phyloP scores from a whole-genome alignment of 345 rosid genomes.

The Gossypium bickii region DNA sequence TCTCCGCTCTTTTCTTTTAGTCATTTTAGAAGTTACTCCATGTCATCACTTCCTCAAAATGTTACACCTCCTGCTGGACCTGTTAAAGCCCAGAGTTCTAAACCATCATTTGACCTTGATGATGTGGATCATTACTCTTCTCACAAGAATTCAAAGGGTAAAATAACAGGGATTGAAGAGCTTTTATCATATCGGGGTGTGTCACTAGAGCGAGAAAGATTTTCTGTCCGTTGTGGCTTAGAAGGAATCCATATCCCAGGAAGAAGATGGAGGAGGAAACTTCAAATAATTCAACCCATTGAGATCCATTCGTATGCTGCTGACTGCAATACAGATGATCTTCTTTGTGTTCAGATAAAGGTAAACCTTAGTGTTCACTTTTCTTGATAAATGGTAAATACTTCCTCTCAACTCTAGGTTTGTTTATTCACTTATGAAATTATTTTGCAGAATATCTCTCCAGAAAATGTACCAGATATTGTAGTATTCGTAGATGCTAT shows the following conservation, averaged over 20 bases:
- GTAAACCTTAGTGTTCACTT: slow-evolving; percentile 23
- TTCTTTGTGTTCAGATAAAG: slow-evolving; percentile 95
- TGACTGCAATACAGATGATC: slow-evolving; percentile 90
- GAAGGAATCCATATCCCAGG: slow-evolving; percentile 92
- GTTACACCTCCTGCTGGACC: slow-evolving; percentile 50
- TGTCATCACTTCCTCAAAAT: slow-evolving; percentile 93
- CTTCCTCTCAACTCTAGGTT: not conserved
- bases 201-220: slow-evolving; percentile 76
- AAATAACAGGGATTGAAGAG: slow-evolving; percentile 49
- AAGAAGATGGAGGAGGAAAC: slow-evolving; percentile 90
- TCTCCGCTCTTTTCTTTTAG: slow-evolving; percentile 84
- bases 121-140: slow-evolving; percentile 65
- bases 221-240: slow-evolving; percentile 91
- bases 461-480: slow-evolving; percentile 61
- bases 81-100: slow-evolving; percentile 62
- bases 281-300: slow-evolving; percentile 86
- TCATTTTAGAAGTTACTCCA: slow-evolving; percentile 91
- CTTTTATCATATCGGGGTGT: slow-evolving; percentile 87
- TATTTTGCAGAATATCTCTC: slow-evolving; percentile 77
- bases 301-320: slow-evolving; percentile 77
- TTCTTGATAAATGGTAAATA: not conserved
- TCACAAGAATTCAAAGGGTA: slow-evolving; percentile 40
- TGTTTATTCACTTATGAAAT: slow-evolving; percentile 14
- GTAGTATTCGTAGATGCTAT: slow-evolving; percentile 81
- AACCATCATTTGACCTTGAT: slow-evolving; percentile 70